A percentile compares a stretch with the other conserved stretches of the same genome.
Evolutionary conservation across 495 filamentous ascomycete species (phyloP).

Genomic region (Hypoxylon lienhwacheense): DNA sequence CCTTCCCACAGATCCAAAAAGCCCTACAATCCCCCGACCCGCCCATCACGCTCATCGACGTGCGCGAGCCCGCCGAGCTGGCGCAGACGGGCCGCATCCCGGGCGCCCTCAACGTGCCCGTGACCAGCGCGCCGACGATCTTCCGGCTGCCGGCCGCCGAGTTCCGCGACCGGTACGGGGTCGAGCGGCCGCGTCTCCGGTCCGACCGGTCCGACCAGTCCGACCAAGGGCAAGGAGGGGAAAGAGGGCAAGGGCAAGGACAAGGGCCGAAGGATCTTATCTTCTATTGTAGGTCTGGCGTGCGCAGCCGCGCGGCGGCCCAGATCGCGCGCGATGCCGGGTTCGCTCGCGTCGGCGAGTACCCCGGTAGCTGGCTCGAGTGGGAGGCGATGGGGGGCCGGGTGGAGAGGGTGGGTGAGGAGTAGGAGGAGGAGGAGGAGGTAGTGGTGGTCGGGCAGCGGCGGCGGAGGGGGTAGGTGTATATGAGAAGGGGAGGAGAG

Average conservation of each 20-base stretch:
- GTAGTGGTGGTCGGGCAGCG: neutral
- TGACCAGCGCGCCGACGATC: conserved; percentile 74
- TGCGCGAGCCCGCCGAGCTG: conserved; percentile 84
- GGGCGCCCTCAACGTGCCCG: conserved; percentile 73
- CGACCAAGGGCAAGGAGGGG: conserved; percentile 20
- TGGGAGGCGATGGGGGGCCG: conserved; percentile 72
- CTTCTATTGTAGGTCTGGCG: conserved; percentile 92
- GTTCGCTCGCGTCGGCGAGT: conserved; percentile 75
- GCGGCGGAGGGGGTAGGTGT: neutral
- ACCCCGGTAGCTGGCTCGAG: conserved; percentile 86
- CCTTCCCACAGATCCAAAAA: conserved; percentile 20
- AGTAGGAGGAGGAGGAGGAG: neutral
- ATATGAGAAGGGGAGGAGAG: too few relatives aligned
- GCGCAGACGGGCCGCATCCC: conserved; percentile 72
- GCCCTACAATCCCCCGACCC: neutral
- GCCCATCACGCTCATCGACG: conserved; percentile 54
- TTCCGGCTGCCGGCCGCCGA: conserved; percentile 72
- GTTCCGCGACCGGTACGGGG: conserved; percentile 75
- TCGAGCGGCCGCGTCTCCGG: conserved; percentile 66
- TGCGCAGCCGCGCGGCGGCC: conserved; percentile 79
- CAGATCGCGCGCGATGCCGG: conserved; percentile 75
- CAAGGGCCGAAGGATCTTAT: conserved; percentile 61
- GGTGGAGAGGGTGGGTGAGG: conserved; percentile 52
- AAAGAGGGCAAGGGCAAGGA: conserved; percentile 44
- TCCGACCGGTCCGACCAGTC: too few relatives aligned